Evolutionary conservation across 2,329 filamentous ascomycete genomes (phyloP), one percentile per base, ranked within the genome.

Genomic region (Periconia digitata): DNA sequence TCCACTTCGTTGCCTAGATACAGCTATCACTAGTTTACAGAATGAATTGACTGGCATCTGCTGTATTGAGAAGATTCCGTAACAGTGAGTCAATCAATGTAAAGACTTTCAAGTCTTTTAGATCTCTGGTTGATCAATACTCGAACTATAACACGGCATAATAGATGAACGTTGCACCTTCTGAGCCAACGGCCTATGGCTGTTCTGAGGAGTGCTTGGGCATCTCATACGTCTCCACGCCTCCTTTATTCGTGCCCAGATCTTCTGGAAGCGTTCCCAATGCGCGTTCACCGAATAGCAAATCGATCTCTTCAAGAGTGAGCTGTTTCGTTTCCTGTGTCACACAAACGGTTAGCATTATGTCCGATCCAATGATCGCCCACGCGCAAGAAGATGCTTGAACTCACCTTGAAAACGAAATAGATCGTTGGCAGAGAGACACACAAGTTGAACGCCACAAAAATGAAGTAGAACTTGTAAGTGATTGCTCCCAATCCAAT

Each of bases 391-490:
- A 43, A 17, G n/a, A 38, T n/a, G 6, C 10, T 3, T n/a, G 8
- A 21, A 48, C 55, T 16, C 56, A 65, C 66, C 60, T 68, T 77
- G 63, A 83, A 82, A 46, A 79, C 66, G 47, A 80, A 74, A 52
- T 67, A 77, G 46, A 84, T 75, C 0, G 76, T 74, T 1, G 74
- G 74, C 10, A 76, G 61, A 8, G 74, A 76, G 21, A 76, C 59
- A 18, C 62, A 52, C 27, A 76, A 51, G 61, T 79, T 80, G 55
- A 75, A 82, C 8, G 71, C 74, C 36, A 79, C 78, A 46, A 83
- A 84, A 15, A 84, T 72, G 50, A 84, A 79, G 65, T 83, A 84
- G 52, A 79, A 84, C 55, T 72, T 76, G 73, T 79, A 83, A 0
- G 72, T 71, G 21, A 83, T 75, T 2, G 73, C 60, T 0, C 65